Base-by-base conservation (phyloP, 306 rosid genomes). In the Cucurbita argyrosperma region DNA sequence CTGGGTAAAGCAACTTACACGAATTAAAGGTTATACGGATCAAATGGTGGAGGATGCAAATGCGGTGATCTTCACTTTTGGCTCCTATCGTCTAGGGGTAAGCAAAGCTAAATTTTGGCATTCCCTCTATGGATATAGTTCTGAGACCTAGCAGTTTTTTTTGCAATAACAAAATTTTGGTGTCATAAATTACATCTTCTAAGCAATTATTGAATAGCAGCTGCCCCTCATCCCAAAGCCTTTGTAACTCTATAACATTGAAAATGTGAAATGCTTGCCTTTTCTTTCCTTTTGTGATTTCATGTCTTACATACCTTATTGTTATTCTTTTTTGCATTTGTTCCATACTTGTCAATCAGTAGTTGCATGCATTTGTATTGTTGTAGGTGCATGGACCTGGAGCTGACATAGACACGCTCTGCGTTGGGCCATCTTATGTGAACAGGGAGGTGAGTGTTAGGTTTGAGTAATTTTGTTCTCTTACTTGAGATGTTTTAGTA, bases 11-110 rank as follows among this genome's bases (percentile, higher is more conserved):
- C 87, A 77, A 74, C 75, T 91, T 80, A 95, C 99, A 0, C 88
- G 80, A 79, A 86, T 78, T 61, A 90, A 92, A 79, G 97, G 99
- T 78, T 91, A 91, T 79, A 84, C 96, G 0, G 96, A 95, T 76
- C 99, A 95, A 88, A 95, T 87, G 97, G 97, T 88, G 78, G 96
- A 91, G 87, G 96, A 91, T 19, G 96, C 96, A 43, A 95, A 91
- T 75, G 97, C 97, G 30, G 82, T 84, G 72, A 89, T 95, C 77
- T 84, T 88, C 65, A 95, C 99, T 10, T 95, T 95, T 76, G 99
- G 99, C 8, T 95, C 99, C 18, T 95, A 88, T 69, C 80, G 96
- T 21, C 85, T 91, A 2, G 99, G 99, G 90, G 99, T 95, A 72
- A 84, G 96, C 73, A 40, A 56, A 79, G 60, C 58, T 73, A 52